Base-by-base conservation (phyloP, 768 basidiomycete species). In the Lepiota brunneoincarnata region DNA sequence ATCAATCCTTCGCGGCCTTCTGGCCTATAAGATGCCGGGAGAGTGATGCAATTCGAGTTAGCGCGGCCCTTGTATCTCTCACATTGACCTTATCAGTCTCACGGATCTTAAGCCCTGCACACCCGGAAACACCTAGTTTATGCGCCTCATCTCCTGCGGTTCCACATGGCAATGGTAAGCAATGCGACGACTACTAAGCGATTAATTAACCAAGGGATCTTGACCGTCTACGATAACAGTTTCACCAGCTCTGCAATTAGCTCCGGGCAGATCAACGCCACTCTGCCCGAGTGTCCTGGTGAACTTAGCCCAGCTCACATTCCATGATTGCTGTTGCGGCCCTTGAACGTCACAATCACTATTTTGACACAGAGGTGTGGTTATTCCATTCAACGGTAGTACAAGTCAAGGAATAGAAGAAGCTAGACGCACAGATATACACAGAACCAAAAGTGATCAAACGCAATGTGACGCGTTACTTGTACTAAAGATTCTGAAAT, bases 1-100 rank as follows among this genome's bases (percentile, higher is more conserved):
- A 73, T 92, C 55, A 84, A 80, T 35, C 74, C 80, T 0, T 86
- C 91, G 0, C 83, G 0, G 72, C 82, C 1, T 65, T 82, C 18
- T 98, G 95, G 95, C 75, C 97, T 38, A 76, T 85, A 15, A 75
- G 82, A 39, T 88, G 90, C 54, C 87, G 92, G 62, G 90, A 93
- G 64, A 84, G 84, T 24, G 87, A 91, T 62, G 78, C 93, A 21
- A 83, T 95, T 61, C 78, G 81, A 36, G 72, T 79, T 2, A 92
- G 89, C 59, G 74, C 96, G 24, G 84, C n/a, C 92, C 37, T 75
- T 94, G 0, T 81, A 88, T 60, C n/a, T 78, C 77, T 24, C 79
- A 80, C 52, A 79, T 81, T 26, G 87, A 93, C 60, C 71, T 93
- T 4, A 78, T 80, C 28, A 89, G 90, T 12, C 65, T 86, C 12